phyloP scores from a whole-genome alignment of 139 green algal species.

The Micractinium sp. region DNA sequence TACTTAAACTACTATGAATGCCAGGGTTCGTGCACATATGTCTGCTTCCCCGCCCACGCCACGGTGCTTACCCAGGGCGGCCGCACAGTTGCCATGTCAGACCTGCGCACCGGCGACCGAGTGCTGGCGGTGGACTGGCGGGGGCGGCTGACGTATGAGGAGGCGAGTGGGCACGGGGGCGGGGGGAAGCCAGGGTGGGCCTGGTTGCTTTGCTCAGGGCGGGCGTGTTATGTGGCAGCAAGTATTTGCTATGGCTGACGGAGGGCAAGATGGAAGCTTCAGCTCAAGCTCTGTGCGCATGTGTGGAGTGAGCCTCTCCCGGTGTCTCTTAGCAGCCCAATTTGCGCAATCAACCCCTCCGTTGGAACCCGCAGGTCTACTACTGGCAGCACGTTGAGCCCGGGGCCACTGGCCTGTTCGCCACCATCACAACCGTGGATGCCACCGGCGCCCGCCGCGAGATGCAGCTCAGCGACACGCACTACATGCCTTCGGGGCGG shows the following conservation, averaged over 20 bases:
- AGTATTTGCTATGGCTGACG: too few relatives aligned
- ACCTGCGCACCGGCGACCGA: conserved; percentile 10
- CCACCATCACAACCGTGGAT: not conserved
- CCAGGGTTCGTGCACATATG: too few relatives aligned
- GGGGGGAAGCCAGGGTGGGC: too few relatives aligned
- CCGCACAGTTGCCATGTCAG: not conserved
- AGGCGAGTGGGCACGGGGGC: not conserved
- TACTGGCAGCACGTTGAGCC: conserved; percentile 6
- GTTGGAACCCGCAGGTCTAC: not conserved
- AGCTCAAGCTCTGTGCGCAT: too few relatives aligned
- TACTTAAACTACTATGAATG: too few relatives aligned
- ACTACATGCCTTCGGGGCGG: not conserved
- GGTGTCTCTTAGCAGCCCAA: too few relatives aligned
- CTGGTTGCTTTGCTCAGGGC: too few relatives aligned
- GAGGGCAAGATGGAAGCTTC: too few relatives aligned
- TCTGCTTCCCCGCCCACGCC: conserved; percentile 7
- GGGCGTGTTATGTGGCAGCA: too few relatives aligned
- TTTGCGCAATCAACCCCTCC: too few relatives aligned
- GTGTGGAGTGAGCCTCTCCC: too few relatives aligned
- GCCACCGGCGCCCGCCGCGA: not conserved
- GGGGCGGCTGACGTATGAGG: not conserved
- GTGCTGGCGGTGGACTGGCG: conserved; percentile 13
- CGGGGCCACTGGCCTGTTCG: not conserved
- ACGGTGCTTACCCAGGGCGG: not conserved
- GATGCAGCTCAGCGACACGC: not conserved